These are phyloP conservation scores for Rosa hybrid DNA, from an alignment of 331 rosid genomes.

Conservation along the genomic window DNA sequence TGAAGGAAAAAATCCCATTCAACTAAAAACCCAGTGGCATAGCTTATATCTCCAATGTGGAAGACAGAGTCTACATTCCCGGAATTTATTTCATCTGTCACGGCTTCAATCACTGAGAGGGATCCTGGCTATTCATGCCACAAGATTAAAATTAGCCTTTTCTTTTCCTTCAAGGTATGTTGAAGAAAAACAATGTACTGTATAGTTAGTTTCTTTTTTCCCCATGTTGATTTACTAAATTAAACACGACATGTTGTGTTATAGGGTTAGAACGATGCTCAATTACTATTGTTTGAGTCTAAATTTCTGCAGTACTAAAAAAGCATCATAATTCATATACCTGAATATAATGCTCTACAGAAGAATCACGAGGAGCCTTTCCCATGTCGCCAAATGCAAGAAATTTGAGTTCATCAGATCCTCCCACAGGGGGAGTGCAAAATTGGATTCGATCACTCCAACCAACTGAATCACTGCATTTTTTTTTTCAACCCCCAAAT, in stretches of 20 bases:
- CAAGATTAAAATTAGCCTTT: conserved; percentile 5
- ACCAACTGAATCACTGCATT: conserved; percentile 59
- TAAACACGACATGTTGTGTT: not conserved
- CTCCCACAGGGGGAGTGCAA: conserved; percentile 76
- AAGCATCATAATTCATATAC: conserved; percentile 27
- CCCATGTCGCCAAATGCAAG: conserved; percentile 89
- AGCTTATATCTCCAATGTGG: conserved; percentile 95
- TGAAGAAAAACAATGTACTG: not conserved
- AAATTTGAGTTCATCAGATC: conserved; percentile 59
- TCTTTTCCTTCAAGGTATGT: not conserved
- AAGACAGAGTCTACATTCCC: conserved; percentile 55
- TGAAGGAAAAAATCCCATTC: conserved; percentile 86
- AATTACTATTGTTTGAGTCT: not conserved
- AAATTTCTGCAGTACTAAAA: not conserved
- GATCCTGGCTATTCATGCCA: conserved; percentile 70
- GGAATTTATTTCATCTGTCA: conserved; percentile 44
- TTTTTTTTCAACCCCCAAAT: not conserved
- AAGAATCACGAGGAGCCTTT: conserved; percentile 76
- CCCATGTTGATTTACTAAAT: not conserved
- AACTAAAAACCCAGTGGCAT: conserved; percentile 83
- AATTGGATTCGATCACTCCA: conserved; percentile 66
- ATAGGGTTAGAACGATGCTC: not conserved
- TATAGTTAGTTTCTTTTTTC: not conserved
- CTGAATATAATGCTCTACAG: conserved; percentile 87
- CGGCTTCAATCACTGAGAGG: conserved; percentile 57